Percentiles rank a stretch among this genome's conserved stretches.
These are phyloP conservation scores for Pyrenochaeta sp. DNA, from an alignment of 2,329 filamentous ascomycete species.

Conservation along the genomic window DNA sequence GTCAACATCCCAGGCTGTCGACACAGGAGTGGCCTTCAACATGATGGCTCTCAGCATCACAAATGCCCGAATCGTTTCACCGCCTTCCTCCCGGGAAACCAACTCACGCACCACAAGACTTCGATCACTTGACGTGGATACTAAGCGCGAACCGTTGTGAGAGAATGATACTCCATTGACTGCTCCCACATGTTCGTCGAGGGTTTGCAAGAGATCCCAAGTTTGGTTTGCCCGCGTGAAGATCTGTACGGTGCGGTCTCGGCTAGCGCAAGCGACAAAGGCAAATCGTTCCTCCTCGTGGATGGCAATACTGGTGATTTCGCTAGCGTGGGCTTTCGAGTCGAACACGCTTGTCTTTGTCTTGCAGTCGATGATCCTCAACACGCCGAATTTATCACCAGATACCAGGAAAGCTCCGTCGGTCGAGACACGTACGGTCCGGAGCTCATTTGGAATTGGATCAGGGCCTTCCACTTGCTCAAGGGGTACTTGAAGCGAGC, in stretches of 20 bases:
- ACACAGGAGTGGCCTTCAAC: constrained; percentile 85
- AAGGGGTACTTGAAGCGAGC: constrained; percentile 71
- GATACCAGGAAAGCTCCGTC: constrained; percentile 75
- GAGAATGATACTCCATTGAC: constrained; percentile 82
- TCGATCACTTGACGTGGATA: constrained; percentile 86
- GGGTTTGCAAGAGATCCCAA: constrained; percentile 86
- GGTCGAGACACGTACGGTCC: constrained; percentile 65
- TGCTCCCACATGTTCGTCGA: constrained; percentile 88
- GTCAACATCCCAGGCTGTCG: constrained; percentile 76
- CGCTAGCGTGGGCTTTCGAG: constrained; percentile 84
- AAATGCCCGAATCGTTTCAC: constrained; percentile 73
- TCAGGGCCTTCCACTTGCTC: constrained; percentile 65
- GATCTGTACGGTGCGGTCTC: constrained; percentile 93
- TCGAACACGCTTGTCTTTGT: constrained; percentile 71
- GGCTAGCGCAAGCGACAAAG: constrained; percentile 77
- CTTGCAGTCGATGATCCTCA: constrained; percentile 72
- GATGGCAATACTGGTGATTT: constrained; percentile 83
- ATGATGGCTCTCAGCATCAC: constrained; percentile 79
- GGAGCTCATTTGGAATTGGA: constrained; percentile 66
- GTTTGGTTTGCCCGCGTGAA: constrained; percentile 69
- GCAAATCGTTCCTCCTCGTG: constrained; percentile 70
- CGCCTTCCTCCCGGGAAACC: constrained; percentile 71
- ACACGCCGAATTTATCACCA: constrained; percentile 85
- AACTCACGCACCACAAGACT: constrained; percentile 85
- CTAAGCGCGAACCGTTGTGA: constrained; percentile 72